phyloP scores from a whole-genome alignment of 23 red algal genomes.

The Gracilariopsis chorda region DNA sequence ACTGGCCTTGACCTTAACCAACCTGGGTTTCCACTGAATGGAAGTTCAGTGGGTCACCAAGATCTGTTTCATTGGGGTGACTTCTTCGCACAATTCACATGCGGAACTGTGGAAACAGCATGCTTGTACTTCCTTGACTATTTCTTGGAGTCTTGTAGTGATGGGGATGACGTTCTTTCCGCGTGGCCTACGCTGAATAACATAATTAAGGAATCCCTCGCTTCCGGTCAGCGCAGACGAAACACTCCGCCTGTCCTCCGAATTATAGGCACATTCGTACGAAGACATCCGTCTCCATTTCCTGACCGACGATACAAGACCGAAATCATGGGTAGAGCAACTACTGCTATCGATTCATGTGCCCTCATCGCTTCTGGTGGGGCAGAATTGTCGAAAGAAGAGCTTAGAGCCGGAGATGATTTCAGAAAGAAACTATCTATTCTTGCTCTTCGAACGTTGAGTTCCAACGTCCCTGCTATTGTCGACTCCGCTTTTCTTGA shows the following conservation, averaged over 20 bases:
- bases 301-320: slow-evolving; percentile 21
- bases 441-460: slow-evolving; percentile 32
- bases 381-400: slow-evolving; percentile 29
- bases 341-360: slow-evolving; percentile 10
- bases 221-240: slow-evolving; percentile 6
- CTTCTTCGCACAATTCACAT: slow-evolving; percentile 39
- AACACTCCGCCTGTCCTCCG: not conserved
- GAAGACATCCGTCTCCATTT: slow-evolving; percentile 20
- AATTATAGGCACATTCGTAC: slow-evolving; percentile 35
- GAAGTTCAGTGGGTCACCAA: slow-evolving; percentile 5
- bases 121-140: slow-evolving; percentile 48
- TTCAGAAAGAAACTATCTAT: slow-evolving; percentile 40
- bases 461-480: slow-evolving; percentile 2
- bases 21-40: not conserved
- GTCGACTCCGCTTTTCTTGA: slow-evolving; percentile 62
- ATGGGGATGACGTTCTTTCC: slow-evolving; percentile 44
- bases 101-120: slow-evolving; percentile 42
- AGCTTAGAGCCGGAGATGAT: not conserved
- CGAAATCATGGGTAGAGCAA: slow-evolving; percentile 31
- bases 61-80: slow-evolving; percentile 59
- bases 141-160: slow-evolving; percentile 40
- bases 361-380: slow-evolving; percentile 15
- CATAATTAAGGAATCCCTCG: slow-evolving; percentile 29
- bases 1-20: slow-evolving; percentile 18
- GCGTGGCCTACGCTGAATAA: slow-evolving; percentile 6